Evolutionary conservation across 371 early-diverging fungal genomes (phyloP), one percentile per base, ranked within the genome.

Genomic region (Apophysomyces elegans): DNA sequence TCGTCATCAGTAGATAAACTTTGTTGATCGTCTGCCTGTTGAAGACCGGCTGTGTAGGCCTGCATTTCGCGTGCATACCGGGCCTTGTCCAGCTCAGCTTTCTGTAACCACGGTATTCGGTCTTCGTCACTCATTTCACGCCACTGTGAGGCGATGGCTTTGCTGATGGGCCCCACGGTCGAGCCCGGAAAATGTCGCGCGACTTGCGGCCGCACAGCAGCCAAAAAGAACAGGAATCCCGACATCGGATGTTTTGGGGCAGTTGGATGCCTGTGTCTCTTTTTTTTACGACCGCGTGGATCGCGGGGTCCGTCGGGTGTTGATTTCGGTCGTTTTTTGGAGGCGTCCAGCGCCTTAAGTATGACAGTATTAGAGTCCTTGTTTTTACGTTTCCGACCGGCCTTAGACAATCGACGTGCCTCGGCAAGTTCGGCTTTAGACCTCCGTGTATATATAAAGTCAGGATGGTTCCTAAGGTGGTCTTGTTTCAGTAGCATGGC

Each of bases 161-260:
- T 86, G 41, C 88, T 89, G 43, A 91, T 90, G 12, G 90, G 88
- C 1, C 91, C 91, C 37, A 90, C 85, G n/a, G 88, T 85, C 41
- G 82, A 86, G 14, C 90, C 90, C 11, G 91, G 85, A 58, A 83
- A 75, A 67, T 86, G 84, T 46, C 78, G 77, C 13, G 87, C 84
- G 46, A 87, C 79, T 7, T 79, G 64, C 6, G 86, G 87, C 44
- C 91, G 73, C 59, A 85, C 85, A 6, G 85, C 86, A 9, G 84
- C 84, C 44, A 91, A 69, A 57, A 85, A 93, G 62, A 87, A 90
- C 26, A 93, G 69, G 66, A 91, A 93, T 11, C 88, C 91, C 14
- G 91, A 89, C 85, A 91, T 91, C 44, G 93, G 92, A 63, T 93
- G 93, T 59, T 90, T 90, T 37, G 93, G 93, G 5, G 90, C 91